Evolutionary conservation across 176 grass and related monocot genomes (phyloP).

Genomic region (Lolium rigidum): DNA sequence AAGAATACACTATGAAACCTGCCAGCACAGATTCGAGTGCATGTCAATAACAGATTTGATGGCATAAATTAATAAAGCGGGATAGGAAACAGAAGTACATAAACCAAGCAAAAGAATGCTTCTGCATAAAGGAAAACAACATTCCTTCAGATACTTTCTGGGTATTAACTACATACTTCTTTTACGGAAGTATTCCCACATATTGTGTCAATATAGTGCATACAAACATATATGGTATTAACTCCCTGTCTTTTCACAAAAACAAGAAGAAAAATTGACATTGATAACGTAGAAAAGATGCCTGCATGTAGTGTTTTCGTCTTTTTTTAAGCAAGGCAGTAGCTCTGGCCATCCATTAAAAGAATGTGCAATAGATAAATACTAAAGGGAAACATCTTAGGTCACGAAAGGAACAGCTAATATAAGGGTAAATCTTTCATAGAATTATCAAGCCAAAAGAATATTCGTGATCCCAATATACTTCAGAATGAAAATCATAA

Average conservation of each 20-base stretch:
- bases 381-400: neutral
- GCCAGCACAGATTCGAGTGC: constrained; percentile 12
- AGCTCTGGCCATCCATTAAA: neutral
- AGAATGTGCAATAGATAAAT: constrained; percentile 7
- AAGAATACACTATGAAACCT: constrained; percentile 92
- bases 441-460: constrained; percentile 19
- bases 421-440: neutral
- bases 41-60: constrained; percentile 32
- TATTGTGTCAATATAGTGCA: neutral
- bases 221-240: constrained; percentile 11
- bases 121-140: constrained; percentile 9
- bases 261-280: neutral
- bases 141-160: constrained; percentile 10
- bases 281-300: neutral
- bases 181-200: neutral
- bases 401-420: neutral
- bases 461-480: neutral
- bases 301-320: neutral
- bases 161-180: neutral
- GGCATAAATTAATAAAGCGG: neutral
- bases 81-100: neutral
- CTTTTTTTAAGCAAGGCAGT: neutral
- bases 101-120: neutral
- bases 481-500: neutral
- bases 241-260: neutral